Evolutionary conservation across 2,329 filamentous ascomycete species (phyloP).

Genomic region (Cytospora schulzeri): DNA sequence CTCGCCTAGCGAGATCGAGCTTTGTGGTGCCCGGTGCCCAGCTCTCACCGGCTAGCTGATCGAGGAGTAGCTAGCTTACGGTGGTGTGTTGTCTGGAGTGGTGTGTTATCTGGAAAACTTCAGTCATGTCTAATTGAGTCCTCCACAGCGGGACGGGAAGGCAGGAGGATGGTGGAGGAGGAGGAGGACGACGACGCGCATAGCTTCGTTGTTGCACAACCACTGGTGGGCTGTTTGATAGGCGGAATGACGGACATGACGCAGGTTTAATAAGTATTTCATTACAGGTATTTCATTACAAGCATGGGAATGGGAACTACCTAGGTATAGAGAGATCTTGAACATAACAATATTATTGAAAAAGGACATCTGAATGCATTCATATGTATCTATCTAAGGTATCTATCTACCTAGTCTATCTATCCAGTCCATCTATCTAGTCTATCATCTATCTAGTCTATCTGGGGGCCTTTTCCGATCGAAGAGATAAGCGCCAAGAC

Average conservation of each 20-base stretch:
- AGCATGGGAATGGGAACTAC: too few species aligned
- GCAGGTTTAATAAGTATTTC: not conserved
- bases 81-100: not conserved
- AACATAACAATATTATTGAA: too few species aligned
- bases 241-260: not conserved
- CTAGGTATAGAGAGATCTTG: not conserved
- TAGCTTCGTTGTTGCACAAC: not conserved
- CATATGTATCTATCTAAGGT: not conserved
- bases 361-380: too few species aligned
- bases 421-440: too few species aligned
- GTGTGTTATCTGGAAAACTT: too few species aligned
- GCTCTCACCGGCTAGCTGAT: not conserved
- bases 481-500: not conserved
- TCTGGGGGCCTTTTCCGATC: too few species aligned
- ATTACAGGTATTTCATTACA: not conserved
- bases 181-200: too few species aligned
- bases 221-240: not conserved
- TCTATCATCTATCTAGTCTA: too few species aligned
- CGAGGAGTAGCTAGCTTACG: not conserved
- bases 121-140: not conserved
- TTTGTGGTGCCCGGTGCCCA: too few species aligned
- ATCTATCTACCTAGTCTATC: too few species aligned
- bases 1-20: slow-evolving; percentile 1
- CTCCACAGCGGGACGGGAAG: not conserved
- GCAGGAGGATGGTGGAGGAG: not conserved